phyloP scores from a whole-genome alignment of 768 basidiomycete species.

The Collybia mongolica region DNA sequence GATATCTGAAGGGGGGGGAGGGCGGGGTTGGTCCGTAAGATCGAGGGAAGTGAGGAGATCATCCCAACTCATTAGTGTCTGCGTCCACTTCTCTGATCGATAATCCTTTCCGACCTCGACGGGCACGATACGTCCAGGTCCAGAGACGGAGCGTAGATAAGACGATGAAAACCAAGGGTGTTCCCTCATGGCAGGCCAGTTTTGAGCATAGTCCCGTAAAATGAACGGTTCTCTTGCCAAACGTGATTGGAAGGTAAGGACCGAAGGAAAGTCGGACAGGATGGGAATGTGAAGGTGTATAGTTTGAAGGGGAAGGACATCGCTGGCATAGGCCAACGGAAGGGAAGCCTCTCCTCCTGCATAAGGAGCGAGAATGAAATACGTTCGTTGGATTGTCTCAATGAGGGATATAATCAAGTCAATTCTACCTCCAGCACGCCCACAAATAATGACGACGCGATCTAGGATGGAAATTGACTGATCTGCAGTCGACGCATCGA shows the following conservation, averaged over 20 bases:
- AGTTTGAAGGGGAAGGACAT: slow-evolving; percentile 9
- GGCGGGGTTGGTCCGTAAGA: slow-evolving; percentile 26
- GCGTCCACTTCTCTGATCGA: slow-evolving; percentile 76
- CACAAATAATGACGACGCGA: slow-evolving; percentile 80
- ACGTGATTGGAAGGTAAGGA: slow-evolving; percentile 49
- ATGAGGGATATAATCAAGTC: slow-evolving; percentile 69
- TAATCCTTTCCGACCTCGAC: slow-evolving; percentile 90
- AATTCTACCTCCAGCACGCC: slow-evolving; percentile 61
- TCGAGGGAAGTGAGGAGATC: slow-evolving; percentile 58
- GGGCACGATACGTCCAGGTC: slow-evolving; percentile 83
- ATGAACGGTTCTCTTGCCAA: slow-evolving; percentile 66
- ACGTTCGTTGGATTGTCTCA: slow-evolving; percentile 47
- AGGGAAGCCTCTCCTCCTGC: no score
- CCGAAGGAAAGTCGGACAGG: slow-evolving; percentile 51
- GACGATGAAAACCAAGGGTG: slow-evolving; percentile 67
- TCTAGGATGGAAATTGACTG: slow-evolving; percentile 67
- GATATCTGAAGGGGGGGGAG: slow-evolving; percentile 21
- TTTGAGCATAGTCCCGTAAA: slow-evolving; percentile 53
- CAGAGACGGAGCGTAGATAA: slow-evolving; percentile 72
- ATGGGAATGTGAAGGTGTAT: slow-evolving; percentile 35
- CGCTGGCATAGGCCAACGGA: not conserved
- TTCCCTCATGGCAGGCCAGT: slow-evolving; percentile 79
- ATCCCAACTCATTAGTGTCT: slow-evolving; percentile 76
- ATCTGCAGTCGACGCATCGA: slow-evolving; percentile 25
- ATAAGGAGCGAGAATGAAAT: slow-evolving; percentile 11